Conservation (phyloP, 2,329 filamentous ascomycete genomes). For the Bipolaris sorokiniana region DNA sequence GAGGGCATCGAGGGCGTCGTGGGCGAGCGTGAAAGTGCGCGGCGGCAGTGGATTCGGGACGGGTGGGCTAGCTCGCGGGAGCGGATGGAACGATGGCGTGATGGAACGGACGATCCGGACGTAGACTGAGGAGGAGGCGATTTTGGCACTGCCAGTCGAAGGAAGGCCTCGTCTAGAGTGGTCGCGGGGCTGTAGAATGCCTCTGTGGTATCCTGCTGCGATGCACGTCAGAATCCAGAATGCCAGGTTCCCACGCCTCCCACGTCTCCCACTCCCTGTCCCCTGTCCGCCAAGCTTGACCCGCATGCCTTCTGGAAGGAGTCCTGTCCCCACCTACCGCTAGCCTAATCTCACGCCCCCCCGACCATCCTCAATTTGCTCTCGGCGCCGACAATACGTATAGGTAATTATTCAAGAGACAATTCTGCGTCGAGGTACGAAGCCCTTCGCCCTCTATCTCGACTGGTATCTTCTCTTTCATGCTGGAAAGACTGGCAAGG, state of each 20-base stretch:
- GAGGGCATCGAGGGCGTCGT: constrained; percentile 24
- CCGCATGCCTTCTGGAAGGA: constrained; percentile 16
- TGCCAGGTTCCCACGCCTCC: constrained; percentile 22
- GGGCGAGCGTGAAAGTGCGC: constrained; percentile 11
- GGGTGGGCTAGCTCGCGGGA: constrained; percentile 7
- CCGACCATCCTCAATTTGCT: background rate
- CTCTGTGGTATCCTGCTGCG: constrained; percentile 6
- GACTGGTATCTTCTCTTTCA: too few relatives aligned
- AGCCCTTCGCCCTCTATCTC: too few relatives aligned
- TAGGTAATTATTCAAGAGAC: background rate
- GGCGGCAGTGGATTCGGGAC: constrained; percentile 19
- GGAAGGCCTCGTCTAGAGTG: background rate
- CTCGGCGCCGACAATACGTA: background rate
- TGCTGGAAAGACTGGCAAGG: too few relatives aligned
- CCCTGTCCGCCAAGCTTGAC: constrained; percentile 16
- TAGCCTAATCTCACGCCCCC: background rate
- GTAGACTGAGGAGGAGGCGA: background rate
- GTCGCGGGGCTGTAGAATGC: constrained; percentile 13
- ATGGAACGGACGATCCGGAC: background rate
- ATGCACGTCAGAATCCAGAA: constrained; percentile 31
- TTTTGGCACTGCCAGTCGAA: background rate
- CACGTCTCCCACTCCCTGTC: constrained; percentile 4
- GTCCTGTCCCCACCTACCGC: constrained; percentile 5
- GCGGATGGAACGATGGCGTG: background rate
- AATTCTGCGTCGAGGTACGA: background rate